Percentiles rank a stretch among this genome's conserved stretches.
These are phyloP conservation scores for Yamadazyma ubonensis DNA, from an alignment of 805 yeast genomes.

Conservation along the genomic window DNA sequence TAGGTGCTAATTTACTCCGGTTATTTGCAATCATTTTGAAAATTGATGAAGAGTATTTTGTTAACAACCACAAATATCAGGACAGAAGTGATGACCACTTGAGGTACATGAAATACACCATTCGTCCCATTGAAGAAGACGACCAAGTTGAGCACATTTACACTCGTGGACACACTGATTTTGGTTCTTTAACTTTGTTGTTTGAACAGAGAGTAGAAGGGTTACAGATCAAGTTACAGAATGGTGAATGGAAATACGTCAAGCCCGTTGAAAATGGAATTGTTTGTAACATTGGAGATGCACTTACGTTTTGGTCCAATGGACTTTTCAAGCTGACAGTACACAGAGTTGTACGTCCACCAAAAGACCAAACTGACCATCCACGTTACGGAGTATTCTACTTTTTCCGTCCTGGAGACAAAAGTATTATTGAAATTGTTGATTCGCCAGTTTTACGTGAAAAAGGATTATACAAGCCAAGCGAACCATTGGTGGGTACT, in stretches of 20 bases:
- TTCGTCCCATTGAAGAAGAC: slow-evolving; percentile 28
- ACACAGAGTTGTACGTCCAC: slow-evolving; percentile 37
- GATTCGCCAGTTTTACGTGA: slow-evolving; percentile 31
- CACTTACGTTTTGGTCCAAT: slow-evolving; percentile 34
- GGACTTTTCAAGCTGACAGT: slow-evolving; percentile 35
- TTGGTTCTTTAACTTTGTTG: slow-evolving; percentile 34
- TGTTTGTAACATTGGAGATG: slow-evolving; percentile 37
- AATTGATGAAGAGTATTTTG: slow-evolving; percentile 31
- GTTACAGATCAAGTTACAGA: slow-evolving; percentile 27
- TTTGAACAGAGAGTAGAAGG: slow-evolving; percentile 38
- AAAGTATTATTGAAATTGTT: slow-evolving; percentile 26
- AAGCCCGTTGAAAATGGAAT: slow-evolving; percentile 31
- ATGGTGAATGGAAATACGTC: slow-evolving; percentile 36
- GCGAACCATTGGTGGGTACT: slow-evolving; percentile 25
- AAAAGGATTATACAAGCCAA: slow-evolving; percentile 27
- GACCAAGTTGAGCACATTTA: slow-evolving; percentile 29
- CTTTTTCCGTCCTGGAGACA: slow-evolving; percentile 35
- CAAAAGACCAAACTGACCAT: slow-evolving; percentile 28
- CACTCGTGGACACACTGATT: slow-evolving; percentile 38
- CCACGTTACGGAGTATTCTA: slow-evolving; percentile 36
- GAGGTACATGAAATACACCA: slow-evolving; percentile 34
- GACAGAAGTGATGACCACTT: slow-evolving; percentile 35
- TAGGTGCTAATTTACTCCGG: slow-evolving; percentile 18
- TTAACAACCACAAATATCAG: slow-evolving; percentile 28
- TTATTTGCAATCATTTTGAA: slow-evolving; percentile 35